Percentiles rank a stretch among this genome's conserved stretches.
Conservation (phyloP, 805 yeast genomes). For the Sungouiozyma ichnusensis region DNA sequence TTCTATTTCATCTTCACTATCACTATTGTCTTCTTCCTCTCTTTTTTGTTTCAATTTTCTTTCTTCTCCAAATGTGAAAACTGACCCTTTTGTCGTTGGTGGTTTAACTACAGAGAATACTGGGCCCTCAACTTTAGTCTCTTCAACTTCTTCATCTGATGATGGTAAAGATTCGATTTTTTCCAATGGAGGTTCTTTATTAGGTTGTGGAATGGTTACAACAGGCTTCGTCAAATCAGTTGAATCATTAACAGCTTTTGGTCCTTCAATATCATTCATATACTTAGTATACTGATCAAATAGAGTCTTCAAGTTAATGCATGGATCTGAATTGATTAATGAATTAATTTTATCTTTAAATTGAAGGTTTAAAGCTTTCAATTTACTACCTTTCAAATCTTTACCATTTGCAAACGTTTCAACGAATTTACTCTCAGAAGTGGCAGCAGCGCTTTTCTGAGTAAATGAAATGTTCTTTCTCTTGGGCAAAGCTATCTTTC, state of each 20-base stretch:
- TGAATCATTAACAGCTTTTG: conserved; percentile 7
- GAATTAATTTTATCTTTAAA: conserved; percentile 41
- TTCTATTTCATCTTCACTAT: conserved; percentile 25
- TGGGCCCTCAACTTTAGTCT: conserved; percentile 65
- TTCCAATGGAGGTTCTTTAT: not conserved
- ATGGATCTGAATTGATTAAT: conserved; percentile 34
- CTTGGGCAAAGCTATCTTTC: conserved; percentile 59
- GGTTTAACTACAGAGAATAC: conserved; percentile 39
- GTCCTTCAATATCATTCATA: conserved; percentile 26
- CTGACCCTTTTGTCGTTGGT: conserved; percentile 42
- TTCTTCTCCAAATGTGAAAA: conserved; percentile 35
- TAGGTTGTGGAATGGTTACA: not conserved
- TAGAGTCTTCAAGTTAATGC: conserved; percentile 45
- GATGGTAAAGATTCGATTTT: conserved; percentile 2
- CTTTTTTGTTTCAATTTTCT: conserved; percentile 11
- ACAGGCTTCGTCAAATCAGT: not conserved
- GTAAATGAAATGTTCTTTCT: conserved; percentile 27
- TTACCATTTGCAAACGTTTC: conserved; percentile 10
- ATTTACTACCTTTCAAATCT: conserved; percentile 35
- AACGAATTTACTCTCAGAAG: conserved; percentile 10
- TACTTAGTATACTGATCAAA: conserved; percentile 51
- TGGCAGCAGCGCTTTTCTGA: not conserved
- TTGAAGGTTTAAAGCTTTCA: conserved; percentile 56
- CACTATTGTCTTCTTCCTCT: conserved; percentile 15
- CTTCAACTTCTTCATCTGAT: conserved; percentile 19